These are phyloP conservation scores for Camelina sativa DNA, from an alignment of 345 rosid species.

Conservation along the genomic window DNA sequence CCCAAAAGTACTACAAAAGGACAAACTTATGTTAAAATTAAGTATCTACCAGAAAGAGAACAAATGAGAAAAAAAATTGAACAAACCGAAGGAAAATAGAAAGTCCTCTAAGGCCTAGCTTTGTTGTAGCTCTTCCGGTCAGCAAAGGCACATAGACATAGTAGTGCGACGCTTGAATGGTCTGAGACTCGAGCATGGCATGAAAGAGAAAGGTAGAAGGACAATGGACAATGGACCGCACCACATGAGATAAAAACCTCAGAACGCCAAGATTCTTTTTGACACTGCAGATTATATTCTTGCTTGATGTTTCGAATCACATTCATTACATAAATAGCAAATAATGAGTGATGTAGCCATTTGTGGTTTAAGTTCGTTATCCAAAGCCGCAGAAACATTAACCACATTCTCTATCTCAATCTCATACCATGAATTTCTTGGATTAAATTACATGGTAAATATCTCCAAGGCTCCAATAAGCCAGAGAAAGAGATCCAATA, in stretches of 20 bases:
- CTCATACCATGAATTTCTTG: neutral
- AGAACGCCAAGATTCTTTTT: neutral
- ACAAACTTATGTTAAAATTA: too few relatives aligned
- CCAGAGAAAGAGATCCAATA: constrained; percentile 2
- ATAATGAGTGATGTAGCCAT: constrained; percentile 4
- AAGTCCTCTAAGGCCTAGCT: too few relatives aligned
- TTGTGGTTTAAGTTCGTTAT: neutral
- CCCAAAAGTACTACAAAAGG: too few relatives aligned
- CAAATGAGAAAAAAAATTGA: too few relatives aligned
- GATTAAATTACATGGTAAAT: neutral
- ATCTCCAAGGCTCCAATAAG: neutral
- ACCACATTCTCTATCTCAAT: neutral
- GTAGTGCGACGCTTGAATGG: too few relatives aligned
- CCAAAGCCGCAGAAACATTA: neutral
- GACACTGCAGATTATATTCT: neutral
- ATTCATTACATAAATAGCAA: constrained; percentile 5
- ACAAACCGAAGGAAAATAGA: too few relatives aligned
- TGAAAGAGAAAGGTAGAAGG: neutral
- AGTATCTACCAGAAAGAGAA: too few relatives aligned
- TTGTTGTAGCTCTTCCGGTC: too few relatives aligned
- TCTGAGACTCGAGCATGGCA: too few relatives aligned
- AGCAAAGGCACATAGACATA: too few relatives aligned
- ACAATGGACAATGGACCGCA: neutral
- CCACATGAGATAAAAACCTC: constrained; percentile 4
- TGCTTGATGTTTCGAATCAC: neutral